phyloP scores from a whole-genome alignment of 2,329 filamentous ascomycete genomes.

The Truncatella angustata region DNA sequence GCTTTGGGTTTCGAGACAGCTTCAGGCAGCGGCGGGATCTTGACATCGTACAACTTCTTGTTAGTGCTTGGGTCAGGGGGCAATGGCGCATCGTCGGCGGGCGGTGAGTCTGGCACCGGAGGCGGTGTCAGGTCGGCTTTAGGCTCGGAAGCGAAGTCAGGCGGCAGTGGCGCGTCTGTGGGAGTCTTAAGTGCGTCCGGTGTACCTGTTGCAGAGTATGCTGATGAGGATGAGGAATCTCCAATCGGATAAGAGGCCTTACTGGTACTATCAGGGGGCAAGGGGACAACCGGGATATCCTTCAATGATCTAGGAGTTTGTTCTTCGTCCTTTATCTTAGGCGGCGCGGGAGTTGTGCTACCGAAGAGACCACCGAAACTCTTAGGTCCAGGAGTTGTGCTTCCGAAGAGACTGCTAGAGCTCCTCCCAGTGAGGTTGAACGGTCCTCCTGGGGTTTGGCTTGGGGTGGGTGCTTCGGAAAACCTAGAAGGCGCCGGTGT shows the following conservation, averaged over 20 bases:
- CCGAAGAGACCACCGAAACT: constrained; percentile 18
- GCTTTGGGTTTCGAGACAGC: constrained; percentile 20
- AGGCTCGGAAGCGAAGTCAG: constrained; percentile 28
- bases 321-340: constrained; percentile 34
- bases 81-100: constrained; percentile 34
- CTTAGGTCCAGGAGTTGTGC: constrained; percentile 17
- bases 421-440: constrained; percentile 33
- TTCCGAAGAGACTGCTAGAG: constrained; percentile 19
- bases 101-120: constrained; percentile 21
- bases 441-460: constrained; percentile 23
- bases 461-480: constrained; percentile 33
- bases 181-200: constrained; percentile 19
- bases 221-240: constrained; percentile 52
- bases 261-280: constrained; percentile 56
- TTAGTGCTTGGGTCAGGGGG: constrained; percentile 42
- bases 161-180: constrained; percentile 29
- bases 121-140: too few species aligned
- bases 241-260: constrained; percentile 48
- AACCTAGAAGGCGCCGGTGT: constrained; percentile 50
- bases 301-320: constrained; percentile 30
- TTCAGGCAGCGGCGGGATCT: constrained; percentile 23
- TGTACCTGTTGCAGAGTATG: constrained; percentile 34
- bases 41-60: constrained; percentile 27
- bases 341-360: constrained; percentile 15
- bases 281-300: constrained; percentile 34